Evolutionary conservation across 176 grass and related monocot species (phyloP).

Genomic region (Pharus latifolius): DNA sequence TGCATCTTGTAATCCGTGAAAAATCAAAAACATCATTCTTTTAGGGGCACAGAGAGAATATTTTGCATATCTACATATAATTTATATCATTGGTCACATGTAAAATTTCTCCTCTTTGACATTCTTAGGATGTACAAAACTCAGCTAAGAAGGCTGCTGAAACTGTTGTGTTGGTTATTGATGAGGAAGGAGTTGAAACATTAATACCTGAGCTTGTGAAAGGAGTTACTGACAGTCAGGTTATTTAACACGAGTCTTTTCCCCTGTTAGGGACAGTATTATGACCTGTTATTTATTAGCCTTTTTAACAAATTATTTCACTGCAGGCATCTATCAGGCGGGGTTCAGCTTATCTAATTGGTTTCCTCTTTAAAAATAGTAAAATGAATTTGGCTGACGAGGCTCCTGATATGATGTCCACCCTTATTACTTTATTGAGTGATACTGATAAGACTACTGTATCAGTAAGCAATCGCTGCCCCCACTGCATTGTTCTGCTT

Average conservation of each 20-base stretch:
- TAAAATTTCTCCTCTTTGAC: conserved; percentile 8
- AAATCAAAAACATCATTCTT: background rate
- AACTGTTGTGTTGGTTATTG: conserved; percentile 89
- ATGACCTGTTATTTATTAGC: background rate
- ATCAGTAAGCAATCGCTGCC: conserved; percentile 42
- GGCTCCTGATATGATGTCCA: conserved; percentile 74
- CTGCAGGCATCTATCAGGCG: conserved; percentile 75
- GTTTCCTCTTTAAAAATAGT: conserved; percentile 89
- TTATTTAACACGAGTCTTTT: conserved; percentile 26
- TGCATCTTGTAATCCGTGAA: too few relatives aligned
- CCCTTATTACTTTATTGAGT: conserved; percentile 70
- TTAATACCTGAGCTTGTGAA: conserved; percentile 83
- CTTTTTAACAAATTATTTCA: conserved; percentile 10
- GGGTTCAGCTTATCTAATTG: conserved; percentile 78
- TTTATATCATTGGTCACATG: background rate
- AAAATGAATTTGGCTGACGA: conserved; percentile 93
- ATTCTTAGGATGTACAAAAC: conserved; percentile 67
- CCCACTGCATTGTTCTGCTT: conserved; percentile 5
- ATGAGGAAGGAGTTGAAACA: conserved; percentile 76
- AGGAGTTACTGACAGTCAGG: conserved; percentile 83
- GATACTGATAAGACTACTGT: conserved; percentile 85
- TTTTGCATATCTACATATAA: too few relatives aligned
- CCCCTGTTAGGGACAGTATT: background rate
- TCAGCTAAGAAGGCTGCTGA: conserved; percentile 85
- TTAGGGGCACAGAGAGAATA: too few relatives aligned